These are phyloP conservation scores for Zostera marina DNA, from an alignment of 116 monocot species.

Conservation along the genomic window DNA sequence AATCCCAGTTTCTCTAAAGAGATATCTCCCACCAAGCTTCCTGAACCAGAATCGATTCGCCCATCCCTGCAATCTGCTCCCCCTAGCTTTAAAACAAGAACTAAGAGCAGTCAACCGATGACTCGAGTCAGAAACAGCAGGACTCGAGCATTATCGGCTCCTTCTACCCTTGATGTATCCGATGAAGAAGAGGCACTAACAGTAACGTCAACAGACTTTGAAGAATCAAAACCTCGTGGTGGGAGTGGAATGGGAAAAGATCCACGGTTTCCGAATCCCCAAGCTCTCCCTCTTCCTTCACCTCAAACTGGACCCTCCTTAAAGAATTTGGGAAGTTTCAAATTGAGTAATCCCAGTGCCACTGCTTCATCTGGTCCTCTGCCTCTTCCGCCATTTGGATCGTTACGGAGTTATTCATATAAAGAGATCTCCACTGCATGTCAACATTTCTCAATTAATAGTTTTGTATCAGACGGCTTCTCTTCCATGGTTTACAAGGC, in stretches of 20 bases:
- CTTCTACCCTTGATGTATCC: slow-evolving; percentile 53
- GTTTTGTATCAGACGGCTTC: slow-evolving; percentile 52
- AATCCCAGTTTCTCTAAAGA: slow-evolving; percentile 9
- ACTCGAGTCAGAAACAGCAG: slow-evolving; percentile 19
- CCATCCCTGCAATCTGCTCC: slow-evolving; percentile 84
- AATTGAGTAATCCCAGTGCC: slow-evolving; percentile 26
- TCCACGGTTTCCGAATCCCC: slow-evolving; percentile 39
- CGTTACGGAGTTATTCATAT: slow-evolving; percentile 54
- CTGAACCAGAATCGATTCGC: slow-evolving; percentile 35
- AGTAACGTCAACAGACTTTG: slow-evolving; percentile 34
- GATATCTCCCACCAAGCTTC: slow-evolving; percentile 21
- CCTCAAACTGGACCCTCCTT: slow-evolving; percentile 20
- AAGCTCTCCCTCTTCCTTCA: slow-evolving; percentile 80
- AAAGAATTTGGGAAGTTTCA: slow-evolving; percentile 68
- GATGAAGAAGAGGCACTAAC: slow-evolving; percentile 27
- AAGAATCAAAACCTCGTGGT: slow-evolving; percentile 30
- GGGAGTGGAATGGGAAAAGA: slow-evolving; percentile 24
- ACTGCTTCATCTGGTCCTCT: slow-evolving; percentile 48
- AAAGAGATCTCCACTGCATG: slow-evolving; percentile 73
- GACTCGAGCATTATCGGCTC: slow-evolving; percentile 67
- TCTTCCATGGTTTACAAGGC: slow-evolving; percentile 60
- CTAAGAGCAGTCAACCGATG: slow-evolving; percentile 20
- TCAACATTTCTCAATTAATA: slow-evolving; percentile 60
- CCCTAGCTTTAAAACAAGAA: slow-evolving; percentile 73
- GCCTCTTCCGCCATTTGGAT: slow-evolving; percentile 53